Evolutionary conservation across 2,329 filamentous ascomycete species (phyloP).

Genomic region (Parascedosporium putredinis): DNA sequence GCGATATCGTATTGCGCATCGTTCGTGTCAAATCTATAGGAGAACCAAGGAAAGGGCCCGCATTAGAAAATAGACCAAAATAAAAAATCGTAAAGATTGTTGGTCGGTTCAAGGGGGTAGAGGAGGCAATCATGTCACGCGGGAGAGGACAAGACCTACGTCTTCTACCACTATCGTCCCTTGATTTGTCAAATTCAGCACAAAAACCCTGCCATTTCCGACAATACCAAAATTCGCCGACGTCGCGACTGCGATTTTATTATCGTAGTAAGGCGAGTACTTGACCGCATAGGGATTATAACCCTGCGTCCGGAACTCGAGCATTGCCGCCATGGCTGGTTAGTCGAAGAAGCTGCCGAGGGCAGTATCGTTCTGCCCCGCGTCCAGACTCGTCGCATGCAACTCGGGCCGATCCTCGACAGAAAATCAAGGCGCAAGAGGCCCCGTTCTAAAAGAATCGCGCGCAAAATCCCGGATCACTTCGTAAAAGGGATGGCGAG

Average conservation of each 20-base stretch:
- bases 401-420: no score
- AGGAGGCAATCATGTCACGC: no score
- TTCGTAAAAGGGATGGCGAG: no score
- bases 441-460: no score
- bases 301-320: slow-evolving; percentile 86
- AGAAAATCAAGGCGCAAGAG: no score
- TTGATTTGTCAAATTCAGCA: slow-evolving; percentile 69
- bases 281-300: slow-evolving; percentile 96
- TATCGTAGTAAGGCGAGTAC: slow-evolving; percentile 98
- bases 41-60: no score
- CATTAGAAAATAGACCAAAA: no score
- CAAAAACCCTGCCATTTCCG: slow-evolving; percentile 84
- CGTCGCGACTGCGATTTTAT: slow-evolving; percentile 76
- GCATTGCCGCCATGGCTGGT: slow-evolving; percentile 53
- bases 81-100: no score
- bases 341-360: neutral
- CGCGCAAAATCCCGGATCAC: no score
- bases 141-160: slow-evolving; percentile 47
- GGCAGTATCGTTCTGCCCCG: neutral
- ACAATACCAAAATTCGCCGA: slow-evolving; percentile 97
- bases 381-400: neutral
- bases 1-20: slow-evolving; percentile 91
- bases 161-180: slow-evolving; percentile 74
- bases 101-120: no score
- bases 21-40: slow-evolving; percentile 92